Percentiles rank a stretch among this genome's conserved stretches.
Evolutionary conservation across 768 basidiomycete species (phyloP).

Genomic region (Tephrocybe sp.): DNA sequence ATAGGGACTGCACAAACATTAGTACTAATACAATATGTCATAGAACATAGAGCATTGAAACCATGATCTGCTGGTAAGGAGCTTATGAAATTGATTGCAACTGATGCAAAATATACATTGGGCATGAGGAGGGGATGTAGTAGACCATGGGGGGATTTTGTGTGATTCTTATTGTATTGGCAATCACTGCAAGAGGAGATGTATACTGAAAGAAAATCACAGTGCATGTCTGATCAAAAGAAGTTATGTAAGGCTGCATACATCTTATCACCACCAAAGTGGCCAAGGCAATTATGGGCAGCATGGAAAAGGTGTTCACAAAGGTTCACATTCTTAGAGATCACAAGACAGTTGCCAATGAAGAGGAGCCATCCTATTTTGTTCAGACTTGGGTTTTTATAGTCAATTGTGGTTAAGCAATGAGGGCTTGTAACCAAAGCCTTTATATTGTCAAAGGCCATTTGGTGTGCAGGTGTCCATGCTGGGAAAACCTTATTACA

Average conservation of each 20-base stretch:
- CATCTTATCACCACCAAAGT: slow-evolving; percentile 34
- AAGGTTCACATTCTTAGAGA: slow-evolving; percentile 14
- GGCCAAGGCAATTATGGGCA: slow-evolving; percentile 22
- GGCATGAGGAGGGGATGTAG: slow-evolving; percentile 25
- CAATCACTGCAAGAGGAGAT: slow-evolving; percentile 12
- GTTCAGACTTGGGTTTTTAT: too few relatives aligned
- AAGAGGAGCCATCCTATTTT: too few relatives aligned
- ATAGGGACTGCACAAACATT: slow-evolving; percentile 20
- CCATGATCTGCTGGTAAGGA: slow-evolving; percentile 28
- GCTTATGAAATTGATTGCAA: slow-evolving; percentile 33
- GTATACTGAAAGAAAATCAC: slow-evolving; percentile 7
- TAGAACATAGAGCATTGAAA: slow-evolving; percentile 22
- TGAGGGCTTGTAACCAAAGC: too few relatives aligned
- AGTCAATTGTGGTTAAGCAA: too few relatives aligned
- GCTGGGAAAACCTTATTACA: too few relatives aligned
- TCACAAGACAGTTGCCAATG: slow-evolving; percentile 28
- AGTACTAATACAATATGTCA: slow-evolving; percentile 25
- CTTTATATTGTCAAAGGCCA: too few relatives aligned
- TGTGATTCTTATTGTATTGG: slow-evolving; percentile 28
- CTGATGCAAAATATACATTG: slow-evolving; percentile 19
- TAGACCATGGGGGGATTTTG: slow-evolving; percentile 24
- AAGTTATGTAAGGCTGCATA: slow-evolving; percentile 22
- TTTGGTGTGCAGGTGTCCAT: too few relatives aligned
- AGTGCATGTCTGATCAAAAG: slow-evolving; percentile 35
- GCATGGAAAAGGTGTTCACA: slow-evolving; percentile 29